These are phyloP conservation scores for Cladobotryum protrusum DNA, from an alignment of 2,329 filamentous ascomycete genomes.

Conservation along the genomic window DNA sequence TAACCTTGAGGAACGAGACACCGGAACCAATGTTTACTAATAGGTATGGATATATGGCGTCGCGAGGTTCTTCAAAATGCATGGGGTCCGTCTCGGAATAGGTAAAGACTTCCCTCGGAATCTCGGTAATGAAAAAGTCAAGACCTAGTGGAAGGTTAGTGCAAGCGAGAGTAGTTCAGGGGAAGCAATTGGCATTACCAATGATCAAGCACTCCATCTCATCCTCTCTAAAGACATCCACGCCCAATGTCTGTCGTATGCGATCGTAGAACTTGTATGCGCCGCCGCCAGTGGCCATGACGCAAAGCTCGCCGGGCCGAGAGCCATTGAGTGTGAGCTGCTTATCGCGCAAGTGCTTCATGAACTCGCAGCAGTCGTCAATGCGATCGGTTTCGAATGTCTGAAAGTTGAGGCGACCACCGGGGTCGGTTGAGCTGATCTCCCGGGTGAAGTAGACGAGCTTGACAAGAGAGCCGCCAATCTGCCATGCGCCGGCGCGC, in stretches of 20 bases:
- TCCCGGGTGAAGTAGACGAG: conserved; percentile 96
- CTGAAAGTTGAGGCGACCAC: conserved; percentile 88
- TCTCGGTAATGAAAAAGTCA: conserved; percentile 98
- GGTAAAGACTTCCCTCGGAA: conserved; percentile 93
- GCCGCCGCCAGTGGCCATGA: conserved; percentile 94
- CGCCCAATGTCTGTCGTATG: conserved; percentile 74
- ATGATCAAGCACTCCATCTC: conserved; percentile 99
- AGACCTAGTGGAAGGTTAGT: conserved; percentile 51
- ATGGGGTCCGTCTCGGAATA: conserved; percentile 89
- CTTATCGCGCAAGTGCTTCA: conserved; percentile 77
- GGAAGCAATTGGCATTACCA: conserved; percentile 44
- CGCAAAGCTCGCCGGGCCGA: conserved; percentile 65
- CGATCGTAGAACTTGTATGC: conserved; percentile 96
- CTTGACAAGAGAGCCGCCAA: conserved; percentile 92
- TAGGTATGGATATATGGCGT: conserved; percentile 87
- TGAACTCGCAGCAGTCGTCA: conserved; percentile 87
- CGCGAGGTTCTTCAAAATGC: conserved; percentile 74
- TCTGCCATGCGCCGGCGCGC: conserved; percentile 45
- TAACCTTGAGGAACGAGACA: conserved; percentile 95
- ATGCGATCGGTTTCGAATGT: conserved; percentile 95
- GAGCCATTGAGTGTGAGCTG: conserved; percentile 71
- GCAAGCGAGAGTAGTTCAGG: background rate
- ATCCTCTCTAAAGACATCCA: conserved; percentile 86
- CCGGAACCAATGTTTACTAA: conserved; percentile 97
- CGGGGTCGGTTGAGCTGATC: conserved; percentile 68